Evolutionary conservation across 305 asterid genomes (phyloP).

Genomic region (Solanum hybrid): DNA sequence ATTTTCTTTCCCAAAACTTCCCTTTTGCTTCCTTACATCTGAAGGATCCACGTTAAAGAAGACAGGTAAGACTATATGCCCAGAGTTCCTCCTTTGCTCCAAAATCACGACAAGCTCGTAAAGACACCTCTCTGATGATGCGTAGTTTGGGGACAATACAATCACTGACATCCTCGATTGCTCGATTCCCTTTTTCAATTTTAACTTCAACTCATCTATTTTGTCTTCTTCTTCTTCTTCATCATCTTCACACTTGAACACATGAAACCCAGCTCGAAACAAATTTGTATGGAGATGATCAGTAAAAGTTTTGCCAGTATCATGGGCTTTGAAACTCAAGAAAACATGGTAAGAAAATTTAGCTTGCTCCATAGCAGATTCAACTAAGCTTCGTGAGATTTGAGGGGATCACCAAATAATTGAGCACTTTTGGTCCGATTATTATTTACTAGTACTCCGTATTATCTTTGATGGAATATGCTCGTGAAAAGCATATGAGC

Average conservation of each 20-base stretch:
- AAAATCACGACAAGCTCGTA: constrained; percentile 7
- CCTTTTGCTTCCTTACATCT: constrained; percentile 6
- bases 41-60: constrained; percentile 10
- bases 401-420: neutral
- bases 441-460: too few species aligned
- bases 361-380: neutral
- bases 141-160: neutral
- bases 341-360: neutral
- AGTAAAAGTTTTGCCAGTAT: constrained; percentile 7
- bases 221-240: neutral
- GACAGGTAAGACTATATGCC: constrained; percentile 10
- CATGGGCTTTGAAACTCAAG: neutral
- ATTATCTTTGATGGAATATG: neutral
- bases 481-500: neutral
- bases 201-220: neutral
- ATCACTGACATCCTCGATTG: constrained; percentile 6
- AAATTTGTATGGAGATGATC: constrained; percentile 9
- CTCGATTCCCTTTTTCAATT: neutral
- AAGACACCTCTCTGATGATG: neutral
- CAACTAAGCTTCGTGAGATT: neutral
- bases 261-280: constrained; percentile 6
- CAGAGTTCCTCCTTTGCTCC: constrained; percentile 3
- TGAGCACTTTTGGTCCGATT: neutral
- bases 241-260: neutral
- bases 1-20: neutral